phyloP scores from a whole-genome alignment of 2,329 filamentous ascomycete species.

The Leptographium radiaticola region DNA sequence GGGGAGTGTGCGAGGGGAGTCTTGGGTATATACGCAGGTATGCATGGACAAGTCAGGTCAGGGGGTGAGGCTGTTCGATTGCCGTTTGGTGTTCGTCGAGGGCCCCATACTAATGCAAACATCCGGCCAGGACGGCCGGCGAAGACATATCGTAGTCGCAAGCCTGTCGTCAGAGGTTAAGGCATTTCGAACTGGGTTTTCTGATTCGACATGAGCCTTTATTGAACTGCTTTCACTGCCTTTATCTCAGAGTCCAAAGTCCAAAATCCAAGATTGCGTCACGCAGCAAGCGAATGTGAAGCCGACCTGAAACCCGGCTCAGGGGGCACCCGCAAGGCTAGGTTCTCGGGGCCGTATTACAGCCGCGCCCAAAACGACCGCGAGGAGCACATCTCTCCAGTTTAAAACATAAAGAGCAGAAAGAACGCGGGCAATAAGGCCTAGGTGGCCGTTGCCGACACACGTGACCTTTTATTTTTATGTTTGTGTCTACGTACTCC shows the following conservation, averaged over 20 bases:
- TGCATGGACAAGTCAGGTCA: neutral
- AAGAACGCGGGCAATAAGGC: neutral
- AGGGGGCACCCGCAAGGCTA: neutral
- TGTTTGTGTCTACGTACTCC: no score
- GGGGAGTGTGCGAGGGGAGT: neutral
- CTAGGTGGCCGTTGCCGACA: no score
- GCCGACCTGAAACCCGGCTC: slow-evolving; percentile 16
- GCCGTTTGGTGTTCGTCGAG: neutral
- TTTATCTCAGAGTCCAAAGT: no score
- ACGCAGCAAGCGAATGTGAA: slow-evolving; percentile 13
- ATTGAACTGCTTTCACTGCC: no score
- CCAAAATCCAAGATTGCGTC: neutral
- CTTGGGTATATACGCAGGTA: neutral
- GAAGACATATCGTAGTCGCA: neutral
- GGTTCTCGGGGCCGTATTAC: neutral
- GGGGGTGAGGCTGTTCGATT: neutral
- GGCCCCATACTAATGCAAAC: neutral
- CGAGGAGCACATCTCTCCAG: no score
- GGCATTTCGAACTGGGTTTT: no score
- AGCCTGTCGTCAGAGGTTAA: no score
- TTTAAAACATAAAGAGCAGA: neutral
- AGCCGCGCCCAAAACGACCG: neutral
- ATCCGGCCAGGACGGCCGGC: neutral
- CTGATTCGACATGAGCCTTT: no score
- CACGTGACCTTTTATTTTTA: no score